Percentiles rank a stretch among this genome's conserved stretches.
phyloP scores from a whole-genome alignment of 441 rosid species.

The Euphorbia celastroides region DNA sequence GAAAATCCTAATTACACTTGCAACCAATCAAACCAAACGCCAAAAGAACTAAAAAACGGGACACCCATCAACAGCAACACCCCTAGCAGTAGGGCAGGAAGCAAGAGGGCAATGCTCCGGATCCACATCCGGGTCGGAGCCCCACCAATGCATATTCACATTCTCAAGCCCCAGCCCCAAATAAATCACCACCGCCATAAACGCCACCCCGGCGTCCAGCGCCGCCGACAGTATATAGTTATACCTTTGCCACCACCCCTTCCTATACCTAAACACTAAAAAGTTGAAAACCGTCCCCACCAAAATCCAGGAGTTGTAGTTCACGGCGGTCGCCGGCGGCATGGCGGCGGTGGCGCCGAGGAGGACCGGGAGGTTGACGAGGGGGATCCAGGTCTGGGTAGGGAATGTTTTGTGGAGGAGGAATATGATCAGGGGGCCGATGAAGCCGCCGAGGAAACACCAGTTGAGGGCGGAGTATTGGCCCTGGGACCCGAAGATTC shows the following conservation, averaged over 20 bases:
- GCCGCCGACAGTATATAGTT: slow-evolving; percentile 69
- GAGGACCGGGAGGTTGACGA: slow-evolving; percentile 36
- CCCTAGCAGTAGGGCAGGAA: slow-evolving; percentile 68
- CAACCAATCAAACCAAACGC: no score
- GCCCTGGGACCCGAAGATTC: slow-evolving; percentile 61
- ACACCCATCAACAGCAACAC: slow-evolving; percentile 48
- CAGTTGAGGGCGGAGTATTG: slow-evolving; percentile 67
- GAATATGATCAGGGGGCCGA: slow-evolving; percentile 66
- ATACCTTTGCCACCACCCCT: not conserved
- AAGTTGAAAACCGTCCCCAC: slow-evolving; percentile 50
- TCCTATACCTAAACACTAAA: not conserved
- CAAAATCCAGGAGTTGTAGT: slow-evolving; percentile 62
- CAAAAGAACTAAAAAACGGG: slow-evolving; percentile 36
- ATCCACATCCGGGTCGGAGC: slow-evolving; percentile 39
- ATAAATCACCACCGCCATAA: slow-evolving; percentile 69
- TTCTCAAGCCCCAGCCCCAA: slow-evolving; percentile 40
- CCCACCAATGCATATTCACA: slow-evolving; percentile 55
- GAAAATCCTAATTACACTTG: no score
- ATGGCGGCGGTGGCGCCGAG: not conserved
- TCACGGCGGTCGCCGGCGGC: slow-evolving; percentile 71
- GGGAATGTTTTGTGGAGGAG: slow-evolving; percentile 11
- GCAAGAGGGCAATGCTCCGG: slow-evolving; percentile 73
- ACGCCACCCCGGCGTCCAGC: slow-evolving; percentile 72
- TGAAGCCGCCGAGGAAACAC: slow-evolving; percentile 69
- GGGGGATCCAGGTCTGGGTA: slow-evolving; percentile 61